Evolutionary conservation across 1,139 yeast species (phyloP), one percentile per base, ranked within the genome.

Genomic region (Taphrina confusa): DNA sequence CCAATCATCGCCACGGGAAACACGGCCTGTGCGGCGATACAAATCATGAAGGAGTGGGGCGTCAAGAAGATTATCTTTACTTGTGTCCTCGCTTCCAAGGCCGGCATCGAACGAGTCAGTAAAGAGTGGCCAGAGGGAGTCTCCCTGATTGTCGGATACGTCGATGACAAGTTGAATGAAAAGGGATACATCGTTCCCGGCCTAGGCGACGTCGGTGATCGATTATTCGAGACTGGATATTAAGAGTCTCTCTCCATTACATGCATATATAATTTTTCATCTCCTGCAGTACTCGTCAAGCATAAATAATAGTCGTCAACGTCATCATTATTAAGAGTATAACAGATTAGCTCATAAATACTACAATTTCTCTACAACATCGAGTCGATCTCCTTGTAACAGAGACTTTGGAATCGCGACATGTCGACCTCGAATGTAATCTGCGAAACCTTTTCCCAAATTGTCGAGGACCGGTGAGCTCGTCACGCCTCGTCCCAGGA

Each of bases 1-100:
- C 75, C 75, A 18, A 70, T 72, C 22, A 68, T 72, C 57, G 75
- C 75, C 8, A 72, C 75, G 6, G 75, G 75, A 14, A 74, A 73
- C 16, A 72, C 75, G 16, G 73, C 73, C 16, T 65, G 65, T 25
- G 75, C 75, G 4, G 74, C 70, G 20, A 67, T 72, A 52, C 71
- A 69, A 8, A 60, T 57, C 50, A 30, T 62, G 57, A 63, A 64
- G 62, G 75, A 72, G 45, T 73, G 75, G 73, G 72, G 71, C 14
- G 73, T 68, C 51, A 66, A 67, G 62, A 66, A 67, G 65, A 69
- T 73, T 39, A 66, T 72, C 36, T 67, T 71, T 51, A 66, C 67
- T 22, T 52, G 72, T 9, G 59, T 73, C 20, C 44, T 72, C 9
- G 73, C 70, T 9, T 64, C 68, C 49, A 60, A 61, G n/a, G 63